Evolutionary conservation across 1,284 basidiomycete species (phyloP), one percentile per base, ranked within the genome.

Genomic region (Butyriboletus appendiculatus): DNA sequence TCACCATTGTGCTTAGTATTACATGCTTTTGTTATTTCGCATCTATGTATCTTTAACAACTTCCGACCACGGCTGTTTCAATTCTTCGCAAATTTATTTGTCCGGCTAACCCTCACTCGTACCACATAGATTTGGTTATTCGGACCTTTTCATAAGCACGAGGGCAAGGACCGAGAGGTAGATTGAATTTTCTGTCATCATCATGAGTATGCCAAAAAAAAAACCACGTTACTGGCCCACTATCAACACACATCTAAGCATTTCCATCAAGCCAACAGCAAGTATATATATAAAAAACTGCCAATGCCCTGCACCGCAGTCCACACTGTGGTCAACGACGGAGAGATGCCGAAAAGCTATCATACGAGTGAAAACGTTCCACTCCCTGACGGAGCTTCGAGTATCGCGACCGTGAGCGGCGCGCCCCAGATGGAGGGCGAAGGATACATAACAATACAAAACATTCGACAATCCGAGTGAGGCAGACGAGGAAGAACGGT

Each of bases 371-470:
- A 61, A 52, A 50, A 46, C 35, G 28, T 56, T 55, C 46, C 53
- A 62, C 56, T 57, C 59, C 60, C 52, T 56, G 52, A 58, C 45
- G 43, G 53, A 60, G 61, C 51, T 50, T 62, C 42, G 35, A 55
- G 38, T 44, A 49, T 59, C 53, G 37, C 50, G 50, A 57, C 48
- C 48, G 6, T 48, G 50, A 47, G 55, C 39, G 35, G 44, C 15
- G 41, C 30, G 8, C 30, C 26, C 22, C 18, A 10, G 33, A 53
- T 50, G 42, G 32, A 41, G 39, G 44, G 39, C 33, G 12, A 58
- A 47, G 52, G 45, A 63, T 66, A 72, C 56, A 62, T 68, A 69
- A 64, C 50, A 71, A 69, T 73, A 73, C 69, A 71, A 59, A 71
- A 60, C 41, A 54, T 53, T 67, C 38, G 47, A 62, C 37, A 58